Base-by-base conservation (phyloP, 163 green algal genomes). In the Prototheca wickerhamii region DNA sequence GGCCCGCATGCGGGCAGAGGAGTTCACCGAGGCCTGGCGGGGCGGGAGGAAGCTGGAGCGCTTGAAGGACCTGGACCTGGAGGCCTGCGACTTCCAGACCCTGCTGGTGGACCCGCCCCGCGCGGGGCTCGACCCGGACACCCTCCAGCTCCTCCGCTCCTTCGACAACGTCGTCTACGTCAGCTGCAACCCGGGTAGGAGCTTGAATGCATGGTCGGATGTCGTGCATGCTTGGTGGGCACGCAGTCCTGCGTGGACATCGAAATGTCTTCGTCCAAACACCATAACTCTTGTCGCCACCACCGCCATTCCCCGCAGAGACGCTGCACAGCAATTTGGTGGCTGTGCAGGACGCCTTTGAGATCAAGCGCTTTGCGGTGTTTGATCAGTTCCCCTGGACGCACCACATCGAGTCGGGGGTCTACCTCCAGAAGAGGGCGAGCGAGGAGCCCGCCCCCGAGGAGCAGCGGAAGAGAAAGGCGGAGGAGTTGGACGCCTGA, bases 151-250 rank as follows among this genome's bases (percentile, higher is more conserved):
- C 50, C 63, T 91, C 64, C 40, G 65, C 17, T 64, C 89, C 20
- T 98, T 98, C 64, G 71, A 93, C 12, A 73, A 76, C 21, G 81
- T 98, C 21, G 76, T 97, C 10, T 98, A 98, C 80, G 86, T 98
- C 54, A 89, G 73, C 50, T 98, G 91, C 81, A 98, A 98, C 73
- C 91, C 91, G 0, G 81, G 67, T 65, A 33, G 4, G 44, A 33
- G 37, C 10, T 46, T 8, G 37, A 15, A 15, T 46, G 37, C 37
- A 15, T 46, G 37, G 10, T 46, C 37, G 37, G 37, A 15, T 46
- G 37, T 46, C 37, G 8, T 46, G 37, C 12, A 15, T 12, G 37
- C 37, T 46, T 8, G 37, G 12, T 8, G 37, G 37, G 37, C 8
- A 23, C 33, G 26, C n/a, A 34, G 51, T 35, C 7, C 58, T n/a